These are phyloP conservation scores for Penicillium griseofulvum DNA, from an alignment of 2,329 filamentous ascomycete genomes.

Conservation along the genomic window DNA sequence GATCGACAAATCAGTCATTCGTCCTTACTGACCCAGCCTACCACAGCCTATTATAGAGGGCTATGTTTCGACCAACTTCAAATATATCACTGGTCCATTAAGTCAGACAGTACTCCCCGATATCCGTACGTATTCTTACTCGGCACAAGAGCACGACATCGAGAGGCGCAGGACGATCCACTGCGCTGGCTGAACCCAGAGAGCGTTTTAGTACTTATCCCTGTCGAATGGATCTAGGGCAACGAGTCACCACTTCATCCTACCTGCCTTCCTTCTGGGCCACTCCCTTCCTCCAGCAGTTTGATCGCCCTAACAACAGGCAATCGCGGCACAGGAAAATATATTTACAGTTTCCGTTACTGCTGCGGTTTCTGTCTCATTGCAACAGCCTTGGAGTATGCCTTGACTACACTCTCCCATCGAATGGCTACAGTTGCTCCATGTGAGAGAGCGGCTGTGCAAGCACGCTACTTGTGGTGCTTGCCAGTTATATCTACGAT, in stretches of 20 bases:
- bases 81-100: neutral
- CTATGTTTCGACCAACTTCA: too few relatives aligned
- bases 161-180: neutral
- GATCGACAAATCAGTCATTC: neutral
- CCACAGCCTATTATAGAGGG: neutral
- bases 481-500: too few relatives aligned
- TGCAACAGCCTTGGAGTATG: too few relatives aligned
- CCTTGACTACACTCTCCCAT: too few relatives aligned
- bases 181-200: neutral
- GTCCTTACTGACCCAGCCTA: neutral
- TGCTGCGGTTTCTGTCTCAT: too few relatives aligned
- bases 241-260: neutral
- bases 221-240: too few relatives aligned
- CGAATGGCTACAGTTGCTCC: too few relatives aligned
- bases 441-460: too few relatives aligned
- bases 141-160: neutral
- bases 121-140: neutral
- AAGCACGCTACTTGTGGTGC: too few relatives aligned
- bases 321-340: too few relatives aligned
- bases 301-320: neutral
- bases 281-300: neutral
- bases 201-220: neutral
- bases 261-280: neutral
- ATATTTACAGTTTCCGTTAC: too few relatives aligned
- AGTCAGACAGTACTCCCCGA: neutral